phyloP scores from a whole-genome alignment of 2,329 filamentous ascomycete species.

The Trichoderma citrinoviride region DNA sequence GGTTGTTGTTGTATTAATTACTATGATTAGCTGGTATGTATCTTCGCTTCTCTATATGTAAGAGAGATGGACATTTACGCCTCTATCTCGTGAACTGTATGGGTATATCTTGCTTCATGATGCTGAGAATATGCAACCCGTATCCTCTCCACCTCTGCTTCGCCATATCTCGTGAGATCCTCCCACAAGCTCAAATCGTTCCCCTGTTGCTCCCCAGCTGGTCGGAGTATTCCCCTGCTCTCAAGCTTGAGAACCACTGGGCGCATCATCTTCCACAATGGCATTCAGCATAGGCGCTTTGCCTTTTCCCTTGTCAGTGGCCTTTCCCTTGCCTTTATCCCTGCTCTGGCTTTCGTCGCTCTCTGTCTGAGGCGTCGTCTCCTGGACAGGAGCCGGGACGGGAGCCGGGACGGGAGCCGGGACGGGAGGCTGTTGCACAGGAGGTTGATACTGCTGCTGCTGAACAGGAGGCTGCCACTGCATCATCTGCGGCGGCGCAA shows the following conservation, averaged over 20 bases:
- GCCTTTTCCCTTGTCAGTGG: neutral
- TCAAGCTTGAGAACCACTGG: neutral
- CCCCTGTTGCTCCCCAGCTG: no score
- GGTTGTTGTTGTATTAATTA: neutral
- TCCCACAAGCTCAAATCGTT: neutral
- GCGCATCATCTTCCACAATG: constrained; percentile 3
- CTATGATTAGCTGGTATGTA: neutral
- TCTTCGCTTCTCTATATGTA: neutral
- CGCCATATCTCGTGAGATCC: neutral
- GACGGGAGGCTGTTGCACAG: neutral
- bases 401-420: neutral
- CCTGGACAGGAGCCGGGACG: neutral
- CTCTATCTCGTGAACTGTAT: neutral
- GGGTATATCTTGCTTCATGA: constrained; percentile 11
- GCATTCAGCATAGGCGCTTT: neutral
- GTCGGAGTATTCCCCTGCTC: no score
- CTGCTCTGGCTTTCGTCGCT: neutral
- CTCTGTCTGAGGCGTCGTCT: neutral
- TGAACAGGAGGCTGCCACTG: constrained; percentile 33
- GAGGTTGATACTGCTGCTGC: neutral
- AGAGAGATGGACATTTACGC: neutral
- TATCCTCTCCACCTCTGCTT: neutral
- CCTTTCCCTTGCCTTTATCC: neutral
- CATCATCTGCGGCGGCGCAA: constrained; percentile 27
- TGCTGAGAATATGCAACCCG: neutral